These are phyloP conservation scores for Lathyrus oleraceus DNA, from an alignment of 306 rosid genomes.

Conservation along the genomic window DNA sequence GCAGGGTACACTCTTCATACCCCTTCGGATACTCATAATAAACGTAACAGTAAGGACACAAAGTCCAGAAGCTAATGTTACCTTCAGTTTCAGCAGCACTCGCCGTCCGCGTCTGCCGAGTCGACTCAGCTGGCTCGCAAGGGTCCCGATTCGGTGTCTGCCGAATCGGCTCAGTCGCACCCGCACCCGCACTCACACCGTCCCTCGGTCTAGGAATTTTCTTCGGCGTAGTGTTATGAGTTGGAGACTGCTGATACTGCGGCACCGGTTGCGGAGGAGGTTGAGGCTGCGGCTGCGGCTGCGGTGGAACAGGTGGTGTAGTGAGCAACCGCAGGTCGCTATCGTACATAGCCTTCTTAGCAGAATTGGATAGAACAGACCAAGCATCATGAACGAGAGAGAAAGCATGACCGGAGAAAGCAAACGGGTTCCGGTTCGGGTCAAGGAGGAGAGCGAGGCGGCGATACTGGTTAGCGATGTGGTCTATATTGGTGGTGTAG, in stretches of 20 bases:
- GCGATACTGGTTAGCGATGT: conserved; percentile 75
- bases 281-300: background rate
- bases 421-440: conserved; percentile 60
- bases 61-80: conserved; percentile 75
- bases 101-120: conserved; percentile 30
- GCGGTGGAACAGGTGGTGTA: conserved; percentile 32
- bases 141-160: conserved; percentile 23
- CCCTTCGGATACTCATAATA: conserved; percentile 73
- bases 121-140: conserved; percentile 47
- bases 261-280: background rate
- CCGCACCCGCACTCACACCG: conserved; percentile 17
- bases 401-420: conserved; percentile 71
- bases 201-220: conserved; percentile 46
- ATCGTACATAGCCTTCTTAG: conserved; percentile 70
- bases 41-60: conserved; percentile 86
- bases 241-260: conserved; percentile 26
- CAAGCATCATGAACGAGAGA: conserved; percentile 81
- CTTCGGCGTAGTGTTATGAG: conserved; percentile 35
- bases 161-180: conserved; percentile 31
- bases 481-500: conserved; percentile 68
- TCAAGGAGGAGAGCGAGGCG: conserved; percentile 77
- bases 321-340: conserved; percentile 54
- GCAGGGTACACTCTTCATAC: conserved; percentile 79
- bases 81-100: conserved; percentile 29
- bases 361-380: conserved; percentile 71